phyloP scores from a whole-genome alignment of 2,329 filamentous ascomycete species.

The Pestalotiopsis sp. region DNA sequence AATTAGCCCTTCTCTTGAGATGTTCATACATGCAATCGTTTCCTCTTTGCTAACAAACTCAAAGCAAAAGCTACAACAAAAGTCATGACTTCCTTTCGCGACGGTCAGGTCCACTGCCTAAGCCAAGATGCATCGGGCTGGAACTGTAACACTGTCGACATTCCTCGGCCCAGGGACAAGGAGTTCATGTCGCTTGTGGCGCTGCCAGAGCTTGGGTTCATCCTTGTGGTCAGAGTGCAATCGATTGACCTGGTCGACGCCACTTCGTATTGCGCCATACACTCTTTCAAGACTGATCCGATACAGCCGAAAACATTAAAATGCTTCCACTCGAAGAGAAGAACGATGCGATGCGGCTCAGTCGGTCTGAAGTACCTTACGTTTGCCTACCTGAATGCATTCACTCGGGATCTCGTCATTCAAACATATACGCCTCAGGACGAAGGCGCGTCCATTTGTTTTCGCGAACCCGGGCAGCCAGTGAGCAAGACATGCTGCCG shows the following conservation, averaged over 20 bases:
- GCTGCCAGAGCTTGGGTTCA: slow-evolving; percentile 58
- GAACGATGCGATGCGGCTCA: slow-evolving; percentile 55
- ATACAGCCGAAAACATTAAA: slow-evolving; percentile 63
- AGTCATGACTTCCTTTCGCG: slow-evolving; percentile 34
- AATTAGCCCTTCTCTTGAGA: slow-evolving; percentile 20
- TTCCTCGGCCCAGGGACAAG: slow-evolving; percentile 38
- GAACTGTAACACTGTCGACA: slow-evolving; percentile 49
- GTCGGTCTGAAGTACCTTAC: slow-evolving; percentile 64
- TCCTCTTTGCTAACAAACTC: not conserved
- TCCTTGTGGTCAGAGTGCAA: slow-evolving; percentile 60
- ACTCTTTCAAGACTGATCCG: slow-evolving; percentile 61
- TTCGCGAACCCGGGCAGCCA: slow-evolving; percentile 46
- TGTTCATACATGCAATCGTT: not conserved
- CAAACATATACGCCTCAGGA: slow-evolving; percentile 62
- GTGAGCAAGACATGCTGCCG: slow-evolving; percentile 47
- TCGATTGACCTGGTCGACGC: slow-evolving; percentile 66
- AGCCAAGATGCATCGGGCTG: slow-evolving; percentile 45
- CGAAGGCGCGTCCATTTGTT: slow-evolving; percentile 59
- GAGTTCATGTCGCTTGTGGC: slow-evolving; percentile 61
- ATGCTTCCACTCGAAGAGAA: slow-evolving; percentile 57
- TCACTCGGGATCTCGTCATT: slow-evolving; percentile 64
- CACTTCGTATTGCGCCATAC: slow-evolving; percentile 54
- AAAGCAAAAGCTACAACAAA: slow-evolving; percentile 27
- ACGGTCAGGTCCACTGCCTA: slow-evolving; percentile 31
- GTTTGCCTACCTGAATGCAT: slow-evolving; percentile 62